phyloP scores from a whole-genome alignment of 1,284 basidiomycete species.

The Pterula multifida region DNA sequence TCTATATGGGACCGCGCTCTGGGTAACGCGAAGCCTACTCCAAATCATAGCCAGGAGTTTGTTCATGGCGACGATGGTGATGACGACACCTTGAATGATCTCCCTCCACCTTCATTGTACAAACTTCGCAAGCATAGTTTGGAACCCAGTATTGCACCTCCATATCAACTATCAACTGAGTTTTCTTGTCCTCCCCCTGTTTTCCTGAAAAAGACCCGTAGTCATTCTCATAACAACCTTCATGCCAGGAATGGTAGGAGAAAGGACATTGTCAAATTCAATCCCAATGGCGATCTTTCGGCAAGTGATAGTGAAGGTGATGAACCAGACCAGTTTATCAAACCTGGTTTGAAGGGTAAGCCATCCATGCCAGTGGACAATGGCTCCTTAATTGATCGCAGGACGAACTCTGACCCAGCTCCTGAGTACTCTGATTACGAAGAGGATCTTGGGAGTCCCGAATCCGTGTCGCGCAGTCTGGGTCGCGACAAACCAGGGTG shows the following conservation, averaged over 20 bases:
- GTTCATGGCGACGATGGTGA: slow-evolving; percentile 15
- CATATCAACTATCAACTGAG: slow-evolving; percentile 1
- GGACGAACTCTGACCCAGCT: slow-evolving; percentile 4
- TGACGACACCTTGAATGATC: slow-evolving; percentile 6
- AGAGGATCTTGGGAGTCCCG: slow-evolving; percentile 13
- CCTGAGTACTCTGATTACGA: slow-evolving; percentile 21
- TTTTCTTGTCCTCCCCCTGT: slow-evolving; percentile 12
- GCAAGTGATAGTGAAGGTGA: slow-evolving; percentile 25
- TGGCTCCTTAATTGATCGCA: background rate
- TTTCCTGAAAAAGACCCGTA: slow-evolving; percentile 19
- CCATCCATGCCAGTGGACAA: slow-evolving; percentile 11
- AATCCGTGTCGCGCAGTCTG: slow-evolving; percentile 5
- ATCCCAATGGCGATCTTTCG: slow-evolving; percentile 19
- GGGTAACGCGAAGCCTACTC: background rate
- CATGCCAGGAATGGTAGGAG: slow-evolving; percentile 14
- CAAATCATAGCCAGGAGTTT: slow-evolving; percentile 8
- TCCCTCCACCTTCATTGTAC: background rate
- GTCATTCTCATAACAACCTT: slow-evolving; percentile 12
- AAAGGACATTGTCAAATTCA: slow-evolving; percentile 38
- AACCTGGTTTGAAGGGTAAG: slow-evolving; percentile 15
- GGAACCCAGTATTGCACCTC: background rate
- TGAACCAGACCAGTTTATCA: slow-evolving; percentile 8
- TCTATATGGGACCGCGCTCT: background rate
- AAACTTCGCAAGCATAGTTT: background rate
- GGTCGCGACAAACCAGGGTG: background rate